phyloP scores from a whole-genome alignment of 257 asterid species.

The Solanum bukasovii region DNA sequence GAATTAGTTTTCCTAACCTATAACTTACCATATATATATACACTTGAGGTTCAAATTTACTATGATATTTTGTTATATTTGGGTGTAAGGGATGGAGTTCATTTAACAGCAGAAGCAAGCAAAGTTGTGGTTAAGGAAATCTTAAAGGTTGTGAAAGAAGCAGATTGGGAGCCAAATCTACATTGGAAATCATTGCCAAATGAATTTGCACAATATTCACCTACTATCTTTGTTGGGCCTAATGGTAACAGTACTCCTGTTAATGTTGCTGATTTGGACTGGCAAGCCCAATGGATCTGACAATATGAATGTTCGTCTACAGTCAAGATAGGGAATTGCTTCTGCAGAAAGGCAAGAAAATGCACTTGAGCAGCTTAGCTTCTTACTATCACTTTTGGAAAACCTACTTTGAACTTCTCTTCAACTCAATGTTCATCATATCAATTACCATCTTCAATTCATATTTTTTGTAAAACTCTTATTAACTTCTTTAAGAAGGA shows the following conservation, averaged over 20 bases:
- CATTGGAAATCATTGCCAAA: conserved; percentile 39
- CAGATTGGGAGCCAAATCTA: conserved; percentile 57
- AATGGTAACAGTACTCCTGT: conserved; percentile 20
- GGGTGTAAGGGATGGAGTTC: conserved; percentile 49
- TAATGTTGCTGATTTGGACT: conserved; percentile 8
- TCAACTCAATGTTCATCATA: not conserved
- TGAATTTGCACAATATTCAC: conserved; percentile 39
- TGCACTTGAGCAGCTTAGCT: too few relatives aligned
- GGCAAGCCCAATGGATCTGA: conserved; percentile 34
- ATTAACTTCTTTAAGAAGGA: not conserved
- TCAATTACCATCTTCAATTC: not conserved
- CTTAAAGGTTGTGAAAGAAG: conserved; percentile 38
- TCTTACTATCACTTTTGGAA: too few relatives aligned
- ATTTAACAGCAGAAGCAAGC: conserved; percentile 44
- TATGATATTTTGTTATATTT: not conserved
- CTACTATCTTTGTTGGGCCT: conserved; percentile 17
- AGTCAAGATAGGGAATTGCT: not conserved
- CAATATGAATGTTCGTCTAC: not conserved
- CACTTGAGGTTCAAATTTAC: not conserved
- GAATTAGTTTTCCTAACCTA: not conserved
- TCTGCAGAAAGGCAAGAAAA: too few relatives aligned
- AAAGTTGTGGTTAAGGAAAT: conserved; percentile 47
- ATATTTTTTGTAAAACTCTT: not conserved
- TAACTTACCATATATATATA: not conserved
- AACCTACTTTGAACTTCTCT: not conserved